Percentiles rank a stretch among this genome's conserved stretches.
phyloP scores from a whole-genome alignment of 2,329 filamentous ascomycete species.

The Colletotrichum costaricense region DNA sequence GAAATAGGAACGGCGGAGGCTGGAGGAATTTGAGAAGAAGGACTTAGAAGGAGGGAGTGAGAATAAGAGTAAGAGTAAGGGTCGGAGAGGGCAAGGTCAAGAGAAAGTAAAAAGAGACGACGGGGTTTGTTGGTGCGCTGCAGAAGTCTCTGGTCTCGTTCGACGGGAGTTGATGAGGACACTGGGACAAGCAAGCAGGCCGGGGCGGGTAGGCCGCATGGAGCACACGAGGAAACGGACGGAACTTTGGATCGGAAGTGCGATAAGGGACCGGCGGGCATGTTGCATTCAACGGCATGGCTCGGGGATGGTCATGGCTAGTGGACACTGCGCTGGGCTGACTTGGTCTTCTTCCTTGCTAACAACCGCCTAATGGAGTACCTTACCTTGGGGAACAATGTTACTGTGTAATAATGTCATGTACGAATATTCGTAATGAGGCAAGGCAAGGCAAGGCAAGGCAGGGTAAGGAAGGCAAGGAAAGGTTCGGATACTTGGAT shows the following conservation, averaged over 20 bases:
- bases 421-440: background rate
- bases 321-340: background rate
- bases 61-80: background rate
- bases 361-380: no score
- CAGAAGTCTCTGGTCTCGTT: background rate
- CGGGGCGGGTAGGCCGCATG: background rate
- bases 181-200: background rate
- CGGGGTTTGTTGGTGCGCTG: conserved; percentile 19
- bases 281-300: background rate
- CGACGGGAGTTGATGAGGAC: background rate
- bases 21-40: background rate
- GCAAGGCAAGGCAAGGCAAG: background rate
- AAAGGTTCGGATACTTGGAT: background rate
- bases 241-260: conserved; percentile 4
- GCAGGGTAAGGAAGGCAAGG: no score
- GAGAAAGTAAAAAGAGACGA: background rate
- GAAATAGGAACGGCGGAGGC: background rate
- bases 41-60: background rate
- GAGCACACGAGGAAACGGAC: conserved; percentile 13
- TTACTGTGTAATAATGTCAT: background rate
- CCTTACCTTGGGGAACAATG: no score
- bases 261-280: background rate
- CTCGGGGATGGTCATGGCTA: background rate
- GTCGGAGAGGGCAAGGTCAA: background rate
- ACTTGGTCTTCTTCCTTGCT: background rate